These are phyloP conservation scores for Aspergillus udagawae DNA, from an alignment of 2,329 filamentous ascomycete species.

Conservation along the genomic window DNA sequence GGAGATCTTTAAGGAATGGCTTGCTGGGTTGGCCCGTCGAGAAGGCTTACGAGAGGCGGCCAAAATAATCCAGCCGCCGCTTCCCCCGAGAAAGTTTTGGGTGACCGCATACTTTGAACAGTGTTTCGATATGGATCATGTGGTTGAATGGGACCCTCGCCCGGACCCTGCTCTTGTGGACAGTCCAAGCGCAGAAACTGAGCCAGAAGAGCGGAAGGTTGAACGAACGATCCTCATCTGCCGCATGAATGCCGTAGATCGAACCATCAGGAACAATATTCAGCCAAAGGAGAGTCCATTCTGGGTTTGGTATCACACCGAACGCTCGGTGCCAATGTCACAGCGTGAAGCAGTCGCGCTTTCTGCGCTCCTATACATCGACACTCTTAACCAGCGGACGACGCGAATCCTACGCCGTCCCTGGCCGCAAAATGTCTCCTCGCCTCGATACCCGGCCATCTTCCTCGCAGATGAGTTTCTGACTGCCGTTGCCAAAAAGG, in stretches of 20 bases:
- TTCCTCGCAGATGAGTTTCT: constrained; percentile 8
- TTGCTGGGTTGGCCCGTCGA: background rate
- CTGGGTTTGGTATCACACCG: background rate
- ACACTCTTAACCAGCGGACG: constrained; percentile 1
- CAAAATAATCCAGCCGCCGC: background rate
- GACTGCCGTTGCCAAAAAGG: background rate
- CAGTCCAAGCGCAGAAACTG: background rate
- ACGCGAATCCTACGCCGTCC: constrained; percentile 2
- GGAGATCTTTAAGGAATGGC: background rate
- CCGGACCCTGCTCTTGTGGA: background rate
- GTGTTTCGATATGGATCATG: background rate
- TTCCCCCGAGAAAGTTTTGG: background rate
- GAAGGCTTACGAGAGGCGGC: background rate
- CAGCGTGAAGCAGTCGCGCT: constrained; percentile 10
- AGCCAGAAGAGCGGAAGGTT: background rate
- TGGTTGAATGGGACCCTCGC: background rate
- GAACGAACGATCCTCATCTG: background rate
- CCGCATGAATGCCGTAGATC: background rate
- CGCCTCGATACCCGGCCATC: background rate
- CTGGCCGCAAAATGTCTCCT: constrained; percentile 1
- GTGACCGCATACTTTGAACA: background rate
- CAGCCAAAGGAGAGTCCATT: background rate
- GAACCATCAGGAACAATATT: background rate
- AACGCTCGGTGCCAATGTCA: background rate
- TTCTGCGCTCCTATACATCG: constrained; percentile 15